phyloP scores from a whole-genome alignment of 352 stramenopile genomes.

The Globisporangium paroecandrum region DNA sequence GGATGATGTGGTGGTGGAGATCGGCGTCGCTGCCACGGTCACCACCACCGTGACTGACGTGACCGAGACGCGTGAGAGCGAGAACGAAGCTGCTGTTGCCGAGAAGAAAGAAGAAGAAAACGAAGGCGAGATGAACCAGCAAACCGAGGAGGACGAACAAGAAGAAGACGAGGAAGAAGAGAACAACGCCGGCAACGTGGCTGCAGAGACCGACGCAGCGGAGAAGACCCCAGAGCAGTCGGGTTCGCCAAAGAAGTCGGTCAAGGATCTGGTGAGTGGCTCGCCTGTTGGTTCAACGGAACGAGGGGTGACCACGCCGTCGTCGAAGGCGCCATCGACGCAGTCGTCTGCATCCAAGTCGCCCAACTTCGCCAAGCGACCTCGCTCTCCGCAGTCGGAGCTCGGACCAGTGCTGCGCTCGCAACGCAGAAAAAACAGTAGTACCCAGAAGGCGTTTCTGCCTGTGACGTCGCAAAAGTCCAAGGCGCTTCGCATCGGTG shows the following conservation, averaged over 20 bases:
- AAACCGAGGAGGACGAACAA: background rate
- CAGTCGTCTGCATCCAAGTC: constrained; percentile 5
- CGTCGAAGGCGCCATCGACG: constrained; percentile 10
- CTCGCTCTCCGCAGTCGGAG: constrained; percentile 27
- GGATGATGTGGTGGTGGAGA: constrained; percentile 15
- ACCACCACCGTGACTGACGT: background rate
- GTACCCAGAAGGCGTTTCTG: constrained; percentile 43
- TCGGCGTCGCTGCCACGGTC: background rate
- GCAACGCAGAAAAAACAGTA: constrained; percentile 35
- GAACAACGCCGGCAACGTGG: background rate
- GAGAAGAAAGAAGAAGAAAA: constrained; percentile 17
- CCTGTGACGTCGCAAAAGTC: constrained; percentile 43
- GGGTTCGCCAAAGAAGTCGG: background rate
- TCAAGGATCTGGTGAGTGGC: background rate
- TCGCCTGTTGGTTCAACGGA: background rate
- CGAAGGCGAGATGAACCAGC: constrained; percentile 9
- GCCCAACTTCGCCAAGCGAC: constrained; percentile 13
- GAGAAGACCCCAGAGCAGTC: background rate
- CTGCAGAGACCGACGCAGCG: background rate
- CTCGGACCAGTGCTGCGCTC: constrained; percentile 28
- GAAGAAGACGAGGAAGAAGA: constrained; percentile 3
- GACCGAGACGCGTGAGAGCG: constrained; percentile 5
- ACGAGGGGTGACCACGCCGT: background rate
- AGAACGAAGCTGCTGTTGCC: background rate
- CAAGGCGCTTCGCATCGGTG: constrained; percentile 38